phyloP scores from a whole-genome alignment of 805 yeast species.

The Cyberlindnera lachancei region DNA sequence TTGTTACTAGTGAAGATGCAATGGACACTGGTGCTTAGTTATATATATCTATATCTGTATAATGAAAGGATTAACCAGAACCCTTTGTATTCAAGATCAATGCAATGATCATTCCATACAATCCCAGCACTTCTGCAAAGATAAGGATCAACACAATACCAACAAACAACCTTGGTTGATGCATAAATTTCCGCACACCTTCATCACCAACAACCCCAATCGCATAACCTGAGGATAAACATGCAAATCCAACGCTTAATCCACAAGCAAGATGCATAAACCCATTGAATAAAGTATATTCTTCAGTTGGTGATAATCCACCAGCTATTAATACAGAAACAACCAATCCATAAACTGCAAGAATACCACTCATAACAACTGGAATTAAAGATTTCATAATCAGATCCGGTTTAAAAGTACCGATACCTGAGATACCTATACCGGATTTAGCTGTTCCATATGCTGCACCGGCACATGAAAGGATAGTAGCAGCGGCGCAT shows the following conservation, averaged over 20 bases:
- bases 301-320: slow-evolving; percentile 67
- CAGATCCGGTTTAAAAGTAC: slow-evolving; percentile 94
- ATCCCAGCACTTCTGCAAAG: slow-evolving; percentile 86
- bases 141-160: slow-evolving; percentile 85
- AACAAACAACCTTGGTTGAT: slow-evolving; percentile 81
- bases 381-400: slow-evolving; percentile 95
- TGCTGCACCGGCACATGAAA: slow-evolving; percentile 97
- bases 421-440: slow-evolving; percentile 96
- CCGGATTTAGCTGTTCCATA: slow-evolving; percentile 98
- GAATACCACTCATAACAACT: slow-evolving; percentile 96
- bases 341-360: slow-evolving; percentile 94
- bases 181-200: slow-evolving; percentile 83
- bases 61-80: slow-evolving; percentile 54
- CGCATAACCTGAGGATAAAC: slow-evolving; percentile 94
- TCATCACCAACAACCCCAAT: slow-evolving; percentile 93
- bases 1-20: slow-evolving; percentile 23
- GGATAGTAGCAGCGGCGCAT: slow-evolving; percentile 85
- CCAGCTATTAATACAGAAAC: slow-evolving; percentile 95
- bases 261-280: slow-evolving; percentile 98
- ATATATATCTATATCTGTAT: background rate
- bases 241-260: slow-evolving; percentile 90
- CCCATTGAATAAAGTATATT: slow-evolving; percentile 89
- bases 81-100: slow-evolving; percentile 88
- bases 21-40: slow-evolving; percentile 31
- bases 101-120: slow-evolving; percentile 93